phyloP scores from a whole-genome alignment of 495 filamentous ascomycete species.

The Mytilinidion resinicola region DNA sequence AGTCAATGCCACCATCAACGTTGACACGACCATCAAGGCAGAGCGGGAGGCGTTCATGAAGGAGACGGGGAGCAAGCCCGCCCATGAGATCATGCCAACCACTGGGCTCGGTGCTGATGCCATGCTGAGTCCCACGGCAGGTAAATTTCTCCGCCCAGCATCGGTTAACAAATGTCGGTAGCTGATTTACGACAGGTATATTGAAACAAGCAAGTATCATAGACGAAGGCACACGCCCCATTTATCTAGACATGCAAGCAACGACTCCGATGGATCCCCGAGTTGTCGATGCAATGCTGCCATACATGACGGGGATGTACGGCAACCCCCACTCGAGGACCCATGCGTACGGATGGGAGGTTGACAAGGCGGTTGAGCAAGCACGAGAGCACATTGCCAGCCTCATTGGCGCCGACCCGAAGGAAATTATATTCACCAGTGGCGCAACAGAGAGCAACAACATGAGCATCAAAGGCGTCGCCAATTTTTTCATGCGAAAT shows the following conservation, averaged over 20 bases:
- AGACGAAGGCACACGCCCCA: slow-evolving; percentile 89
- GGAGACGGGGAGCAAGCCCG: slow-evolving; percentile 58
- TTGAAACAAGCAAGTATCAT: slow-evolving; percentile 88
- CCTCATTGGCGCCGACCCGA: slow-evolving; percentile 88
- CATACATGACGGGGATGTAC: slow-evolving; percentile 86
- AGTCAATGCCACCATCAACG: slow-evolving; percentile 71
- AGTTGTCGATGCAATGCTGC: slow-evolving; percentile 94
- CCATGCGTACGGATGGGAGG: slow-evolving; percentile 98
- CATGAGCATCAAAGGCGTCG: slow-evolving; percentile 98
- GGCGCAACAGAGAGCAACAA: slow-evolving; percentile 99
- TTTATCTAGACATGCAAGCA: slow-evolving; percentile 98
- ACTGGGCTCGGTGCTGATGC: slow-evolving; percentile 55
- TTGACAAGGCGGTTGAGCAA: slow-evolving; percentile 83
- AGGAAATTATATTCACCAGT: slow-evolving; percentile 98
- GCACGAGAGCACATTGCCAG: slow-evolving; percentile 76
- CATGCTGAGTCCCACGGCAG: slow-evolving; percentile 74
- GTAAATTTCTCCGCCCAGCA: slow-evolving; percentile 29
- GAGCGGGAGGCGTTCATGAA: slow-evolving; percentile 74
- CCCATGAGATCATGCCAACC: slow-evolving; percentile 50
- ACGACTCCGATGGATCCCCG: slow-evolving; percentile 94
- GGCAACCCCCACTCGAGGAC: slow-evolving; percentile 97
- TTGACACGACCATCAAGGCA: slow-evolving; percentile 73
- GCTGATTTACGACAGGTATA: slow-evolving; percentile 48
- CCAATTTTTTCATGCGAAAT: slow-evolving; percentile 82
- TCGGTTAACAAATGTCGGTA: background rate